Evolutionary conservation across 2,329 filamentous ascomycete genomes (phyloP).

Genomic region (Pseudopyricularia cyperi): DNA sequence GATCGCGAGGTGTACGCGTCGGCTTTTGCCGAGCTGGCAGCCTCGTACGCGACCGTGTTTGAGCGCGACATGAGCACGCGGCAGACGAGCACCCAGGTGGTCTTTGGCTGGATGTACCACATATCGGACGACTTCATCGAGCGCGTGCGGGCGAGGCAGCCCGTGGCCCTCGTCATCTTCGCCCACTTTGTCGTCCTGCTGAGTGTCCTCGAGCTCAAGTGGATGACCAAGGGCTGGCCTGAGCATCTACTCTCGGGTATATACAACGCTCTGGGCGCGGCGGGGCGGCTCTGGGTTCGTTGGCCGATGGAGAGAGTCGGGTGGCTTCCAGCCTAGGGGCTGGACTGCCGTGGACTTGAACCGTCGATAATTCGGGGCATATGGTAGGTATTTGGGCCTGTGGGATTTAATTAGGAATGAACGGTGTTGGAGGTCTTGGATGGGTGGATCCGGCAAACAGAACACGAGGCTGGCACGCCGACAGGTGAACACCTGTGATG

Average conservation of each 20-base stretch:
- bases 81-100: constrained; percentile 1
- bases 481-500: too few relatives aligned
- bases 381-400: too few relatives aligned
- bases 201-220: constrained; percentile 13
- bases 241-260: constrained; percentile 15
- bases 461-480: too few relatives aligned
- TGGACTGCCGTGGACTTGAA: not conserved
- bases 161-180: constrained; percentile 6
- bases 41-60: constrained; percentile 1
- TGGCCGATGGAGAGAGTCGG: constrained; percentile 17
- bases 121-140: constrained; percentile 3
- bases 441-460: too few relatives aligned
- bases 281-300: constrained; percentile 14
- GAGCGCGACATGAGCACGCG: constrained; percentile 3
- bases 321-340: constrained; percentile 7
- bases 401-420: too few relatives aligned
- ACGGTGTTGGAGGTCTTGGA: too few relatives aligned
- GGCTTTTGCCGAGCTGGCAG: constrained; percentile 2
- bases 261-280: constrained; percentile 12
- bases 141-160: not conserved
- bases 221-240: constrained; percentile 17
- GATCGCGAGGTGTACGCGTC: constrained; percentile 1
- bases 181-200: constrained; percentile 16
- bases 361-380: not conserved
- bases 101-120: constrained; percentile 4